A percentile compares a stretch with the other conserved stretches of the same genome.
Evolutionary conservation across 2,329 filamentous ascomycete genomes (phyloP).

Genomic region (Clarireedia monteithiana): DNA sequence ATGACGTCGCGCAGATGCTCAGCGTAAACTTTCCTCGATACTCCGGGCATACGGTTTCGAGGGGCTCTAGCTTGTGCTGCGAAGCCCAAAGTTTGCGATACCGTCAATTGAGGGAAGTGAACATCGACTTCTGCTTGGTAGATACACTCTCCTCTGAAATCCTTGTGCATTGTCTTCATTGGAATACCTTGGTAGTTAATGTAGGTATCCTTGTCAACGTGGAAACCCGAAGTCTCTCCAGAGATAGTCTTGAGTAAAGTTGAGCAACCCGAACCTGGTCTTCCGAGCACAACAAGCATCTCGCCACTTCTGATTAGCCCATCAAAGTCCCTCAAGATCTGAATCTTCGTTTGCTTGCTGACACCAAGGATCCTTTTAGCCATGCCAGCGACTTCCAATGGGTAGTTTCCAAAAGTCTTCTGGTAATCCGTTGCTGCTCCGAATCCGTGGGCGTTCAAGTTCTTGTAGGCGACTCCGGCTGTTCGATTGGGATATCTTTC

Average conservation of each 20-base stretch:
- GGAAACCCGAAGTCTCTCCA: constrained; percentile 48
- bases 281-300: constrained; percentile 60
- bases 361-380: constrained; percentile 44
- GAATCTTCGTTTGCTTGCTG: constrained; percentile 39
- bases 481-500: constrained; percentile 31
- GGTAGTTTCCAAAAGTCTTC: constrained; percentile 55
- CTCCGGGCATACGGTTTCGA: constrained; percentile 53
- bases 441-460: constrained; percentile 12
- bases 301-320: constrained; percentile 57
- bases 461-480: constrained; percentile 11
- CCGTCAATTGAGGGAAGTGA: constrained; percentile 71
- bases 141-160: constrained; percentile 58
- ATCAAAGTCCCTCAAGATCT: constrained; percentile 57
- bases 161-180: constrained; percentile 42
- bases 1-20: constrained; percentile 48
- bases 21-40: constrained; percentile 50
- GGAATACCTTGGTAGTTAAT: constrained; percentile 55
- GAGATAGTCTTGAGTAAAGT: constrained; percentile 54
- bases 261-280: constrained; percentile 57
- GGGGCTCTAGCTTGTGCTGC: constrained; percentile 63
- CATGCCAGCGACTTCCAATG: constrained; percentile 41
- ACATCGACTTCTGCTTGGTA: constrained; percentile 73
- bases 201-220: constrained; percentile 39
- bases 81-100: constrained; percentile 66
- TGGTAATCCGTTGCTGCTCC: constrained; percentile 33